A percentile compares a stretch with the other conserved stretches of the same genome.
These are phyloP conservation scores for Pelargonium australe DNA, from an alignment of 441 rosid genomes.

Conservation along the genomic window DNA sequence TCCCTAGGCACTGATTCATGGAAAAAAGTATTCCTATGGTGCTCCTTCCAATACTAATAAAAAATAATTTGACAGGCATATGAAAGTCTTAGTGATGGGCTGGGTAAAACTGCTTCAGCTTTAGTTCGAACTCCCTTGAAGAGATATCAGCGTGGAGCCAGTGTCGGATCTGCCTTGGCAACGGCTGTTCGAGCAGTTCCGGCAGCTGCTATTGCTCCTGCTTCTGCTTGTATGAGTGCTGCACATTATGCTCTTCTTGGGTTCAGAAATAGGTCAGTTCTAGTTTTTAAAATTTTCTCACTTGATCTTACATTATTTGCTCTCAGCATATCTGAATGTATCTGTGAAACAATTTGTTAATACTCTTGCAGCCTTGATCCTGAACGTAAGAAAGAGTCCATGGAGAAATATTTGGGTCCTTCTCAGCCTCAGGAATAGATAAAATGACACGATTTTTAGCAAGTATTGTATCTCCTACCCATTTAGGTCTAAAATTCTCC, in stretches of 20 bases:
- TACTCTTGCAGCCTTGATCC: conserved; percentile 82
- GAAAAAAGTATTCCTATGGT: neutral
- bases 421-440: conserved; percentile 34
- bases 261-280: conserved; percentile 73
- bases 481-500: conserved; percentile 3
- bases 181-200: conserved; percentile 82
- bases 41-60: conserved; percentile 10
- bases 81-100: conserved; percentile 77
- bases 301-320: neutral
- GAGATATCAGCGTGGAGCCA: conserved; percentile 81
- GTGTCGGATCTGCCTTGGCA: conserved; percentile 79
- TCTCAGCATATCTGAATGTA: neutral
- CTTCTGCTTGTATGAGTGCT: conserved; percentile 83
- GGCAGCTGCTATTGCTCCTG: conserved; percentile 90
- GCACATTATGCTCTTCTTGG: conserved; percentile 82
- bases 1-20: neutral
- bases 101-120: conserved; percentile 88
- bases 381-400: conserved; percentile 87
- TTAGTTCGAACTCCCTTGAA: conserved; percentile 75
- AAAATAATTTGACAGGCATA: conserved; percentile 54
- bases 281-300: neutral
- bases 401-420: conserved; percentile 90
- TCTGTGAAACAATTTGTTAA: conserved; percentile 9
- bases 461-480: conserved; percentile 4
- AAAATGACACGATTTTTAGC: conserved; percentile 15